Conservation (phyloP, 495 filamentous ascomycete genomes). For the Margaritispora aquatica region DNA sequence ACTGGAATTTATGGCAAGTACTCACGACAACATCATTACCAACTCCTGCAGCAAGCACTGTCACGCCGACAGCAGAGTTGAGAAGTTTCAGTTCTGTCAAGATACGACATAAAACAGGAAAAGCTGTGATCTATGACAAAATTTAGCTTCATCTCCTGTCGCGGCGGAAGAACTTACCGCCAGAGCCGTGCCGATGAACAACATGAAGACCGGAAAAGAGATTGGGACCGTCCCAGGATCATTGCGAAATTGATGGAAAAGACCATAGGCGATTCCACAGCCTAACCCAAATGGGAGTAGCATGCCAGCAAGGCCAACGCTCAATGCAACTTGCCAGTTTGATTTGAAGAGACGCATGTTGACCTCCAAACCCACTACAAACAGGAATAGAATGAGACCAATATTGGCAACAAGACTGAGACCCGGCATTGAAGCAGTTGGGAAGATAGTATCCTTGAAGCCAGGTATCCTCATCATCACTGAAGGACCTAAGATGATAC, state of each 20-base stretch:
- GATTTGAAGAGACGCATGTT: conserved; percentile 76
- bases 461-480: conserved; percentile 80
- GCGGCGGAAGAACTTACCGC: conserved; percentile 22
- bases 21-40: conserved; percentile 71
- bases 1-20: neutral
- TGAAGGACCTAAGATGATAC: conserved; percentile 83
- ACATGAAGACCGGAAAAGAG: conserved; percentile 73
- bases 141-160: neutral
- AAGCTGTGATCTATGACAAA: conserved; percentile 69
- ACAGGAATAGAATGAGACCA: conserved; percentile 85
- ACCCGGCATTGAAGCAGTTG: conserved; percentile 59
- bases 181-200: conserved; percentile 94
- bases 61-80: conserved; percentile 77
- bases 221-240: conserved; percentile 59
- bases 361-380: conserved; percentile 88
- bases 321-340: conserved; percentile 81
- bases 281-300: conserved; percentile 65
- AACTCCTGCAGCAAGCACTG: conserved; percentile 87
- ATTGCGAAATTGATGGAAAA: conserved; percentile 71
- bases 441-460: conserved; percentile 75
- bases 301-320: conserved; percentile 84
- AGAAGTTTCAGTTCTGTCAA: conserved; percentile 89
- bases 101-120: conserved; percentile 92
- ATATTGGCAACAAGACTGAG: conserved; percentile 76
- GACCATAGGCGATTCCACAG: conserved; percentile 75